phyloP scores from a whole-genome alignment of 148 eudicot species.

The Limonium bicolor region DNA sequence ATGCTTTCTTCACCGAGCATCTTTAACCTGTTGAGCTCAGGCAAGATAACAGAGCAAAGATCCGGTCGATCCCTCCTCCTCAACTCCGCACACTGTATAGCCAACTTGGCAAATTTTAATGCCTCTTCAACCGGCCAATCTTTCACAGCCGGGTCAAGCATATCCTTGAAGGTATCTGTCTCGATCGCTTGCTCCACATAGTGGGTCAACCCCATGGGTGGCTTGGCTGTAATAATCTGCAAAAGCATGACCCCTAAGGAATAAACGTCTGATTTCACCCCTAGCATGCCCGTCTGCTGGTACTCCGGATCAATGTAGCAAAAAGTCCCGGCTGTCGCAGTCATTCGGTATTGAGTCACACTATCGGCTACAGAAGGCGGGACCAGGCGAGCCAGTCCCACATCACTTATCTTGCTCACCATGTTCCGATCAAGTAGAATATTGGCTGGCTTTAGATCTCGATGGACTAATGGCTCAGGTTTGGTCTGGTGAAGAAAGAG shows the following conservation, averaged over 20 bases:
- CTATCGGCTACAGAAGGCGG: conserved; percentile 64
- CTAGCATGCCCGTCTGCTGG: conserved; percentile 69
- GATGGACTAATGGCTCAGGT: conserved; percentile 86
- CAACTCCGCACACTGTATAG: conserved; percentile 58
- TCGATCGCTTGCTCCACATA: conserved; percentile 42
- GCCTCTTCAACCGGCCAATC: conserved; percentile 77
- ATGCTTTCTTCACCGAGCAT: conserved; percentile 14
- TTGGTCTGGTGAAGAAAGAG: conserved; percentile 64
- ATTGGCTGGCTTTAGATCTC: conserved; percentile 76
- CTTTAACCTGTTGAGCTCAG: conserved; percentile 42
- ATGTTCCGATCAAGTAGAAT: conserved; percentile 51
- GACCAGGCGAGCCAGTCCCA: conserved; percentile 62
- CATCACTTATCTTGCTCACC: conserved; percentile 71
- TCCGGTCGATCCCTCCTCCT: conserved; percentile 69
- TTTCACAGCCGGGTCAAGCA: conserved; percentile 42
- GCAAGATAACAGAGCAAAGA: conserved; percentile 39
- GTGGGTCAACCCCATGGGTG: conserved; percentile 72
- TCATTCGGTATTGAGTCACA: conserved; percentile 71
- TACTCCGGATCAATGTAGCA: conserved; percentile 89
- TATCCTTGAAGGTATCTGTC: conserved; percentile 26
- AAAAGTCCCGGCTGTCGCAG: conserved; percentile 84
- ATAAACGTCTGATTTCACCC: conserved; percentile 68
- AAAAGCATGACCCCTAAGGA: conserved; percentile 61
- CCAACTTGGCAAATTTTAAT: conserved; percentile 31
- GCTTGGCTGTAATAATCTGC: conserved; percentile 68